Percentiles rank a stretch among this genome's conserved stretches.
Evolutionary conservation across 192 early-diverging fungal genomes (phyloP).

Genomic region (Umbelopsis sp.): DNA sequence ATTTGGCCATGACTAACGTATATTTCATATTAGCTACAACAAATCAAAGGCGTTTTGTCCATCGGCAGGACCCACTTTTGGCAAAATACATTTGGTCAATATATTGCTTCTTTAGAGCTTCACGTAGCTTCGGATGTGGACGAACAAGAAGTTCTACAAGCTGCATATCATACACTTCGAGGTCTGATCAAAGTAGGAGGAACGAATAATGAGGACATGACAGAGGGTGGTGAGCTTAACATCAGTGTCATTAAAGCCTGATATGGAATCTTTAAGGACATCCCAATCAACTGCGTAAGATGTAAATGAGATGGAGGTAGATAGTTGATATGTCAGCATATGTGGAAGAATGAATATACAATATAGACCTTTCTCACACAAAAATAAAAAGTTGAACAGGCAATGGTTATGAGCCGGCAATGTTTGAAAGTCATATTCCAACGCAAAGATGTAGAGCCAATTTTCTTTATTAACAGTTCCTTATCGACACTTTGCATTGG

Average conservation of each 20-base stretch:
- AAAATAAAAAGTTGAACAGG: too few relatives aligned
- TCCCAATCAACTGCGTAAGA: neutral
- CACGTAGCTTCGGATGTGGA: conserved; percentile 46
- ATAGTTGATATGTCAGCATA: too few relatives aligned
- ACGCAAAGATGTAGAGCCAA: too few relatives aligned
- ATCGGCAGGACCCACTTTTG: conserved; percentile 56
- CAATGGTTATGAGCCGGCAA: too few relatives aligned
- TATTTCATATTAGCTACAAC: conserved; percentile 31
- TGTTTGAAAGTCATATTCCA: too few relatives aligned
- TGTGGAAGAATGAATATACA: too few relatives aligned
- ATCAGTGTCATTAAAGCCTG: conserved; percentile 36
- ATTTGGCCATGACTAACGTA: neutral
- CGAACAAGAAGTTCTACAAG: conserved; percentile 48
- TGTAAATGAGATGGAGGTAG: too few relatives aligned
- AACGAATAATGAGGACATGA: conserved; percentile 8
- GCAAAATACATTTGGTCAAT: conserved; percentile 55
- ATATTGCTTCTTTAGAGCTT: conserved; percentile 50
- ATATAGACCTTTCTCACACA: too few relatives aligned
- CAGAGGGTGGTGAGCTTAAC: conserved; percentile 45
- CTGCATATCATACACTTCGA: conserved; percentile 47
- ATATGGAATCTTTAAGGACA: neutral
- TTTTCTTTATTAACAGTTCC: too few relatives aligned
- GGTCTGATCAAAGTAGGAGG: conserved; percentile 37
- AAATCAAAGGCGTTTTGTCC: conserved; percentile 45
- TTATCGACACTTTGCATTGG: too few relatives aligned